These are phyloP conservation scores for Populus euphratica DNA, from an alignment of 345 rosid genomes.

Conservation along the genomic window DNA sequence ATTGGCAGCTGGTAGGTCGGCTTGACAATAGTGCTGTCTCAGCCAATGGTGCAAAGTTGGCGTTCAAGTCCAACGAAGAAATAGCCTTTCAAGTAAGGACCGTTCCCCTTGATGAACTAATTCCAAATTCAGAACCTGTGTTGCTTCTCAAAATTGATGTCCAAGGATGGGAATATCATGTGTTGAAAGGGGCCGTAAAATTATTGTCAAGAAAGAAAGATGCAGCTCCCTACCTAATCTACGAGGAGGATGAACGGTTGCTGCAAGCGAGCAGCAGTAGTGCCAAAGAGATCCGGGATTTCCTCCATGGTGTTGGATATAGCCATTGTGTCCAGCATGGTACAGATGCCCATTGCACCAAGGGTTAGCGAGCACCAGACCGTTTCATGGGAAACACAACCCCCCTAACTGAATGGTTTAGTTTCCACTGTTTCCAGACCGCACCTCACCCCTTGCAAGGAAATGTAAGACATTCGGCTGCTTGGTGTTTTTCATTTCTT, in stretches of 20 bases:
- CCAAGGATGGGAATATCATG: slow-evolving; percentile 98
- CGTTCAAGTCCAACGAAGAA: slow-evolving; percentile 94
- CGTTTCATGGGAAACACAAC: background rate
- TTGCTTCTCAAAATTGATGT: slow-evolving; percentile 82
- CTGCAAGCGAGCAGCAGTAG: slow-evolving; percentile 89
- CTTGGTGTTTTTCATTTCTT: background rate
- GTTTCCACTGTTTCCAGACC: background rate
- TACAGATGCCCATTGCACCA: slow-evolving; percentile 71
- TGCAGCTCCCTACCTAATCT: slow-evolving; percentile 84
- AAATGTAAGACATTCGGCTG: background rate
- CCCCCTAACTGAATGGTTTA: background rate
- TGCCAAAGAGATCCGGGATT: slow-evolving; percentile 68
- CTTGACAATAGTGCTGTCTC: slow-evolving; percentile 96
- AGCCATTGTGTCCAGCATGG: slow-evolving; percentile 64
- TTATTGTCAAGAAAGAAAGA: slow-evolving; percentile 62
- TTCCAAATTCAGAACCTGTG: slow-evolving; percentile 54
- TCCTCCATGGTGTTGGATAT: slow-evolving; percentile 68
- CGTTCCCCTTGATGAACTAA: slow-evolving; percentile 72
- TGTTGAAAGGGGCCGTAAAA: slow-evolving; percentile 75
- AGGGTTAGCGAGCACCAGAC: slow-evolving; percentile 13
- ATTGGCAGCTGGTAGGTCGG: slow-evolving; percentile 80
- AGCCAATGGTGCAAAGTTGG: slow-evolving; percentile 78
- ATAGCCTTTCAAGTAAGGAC: slow-evolving; percentile 79
- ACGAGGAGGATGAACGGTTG: slow-evolving; percentile 86
- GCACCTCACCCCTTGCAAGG: background rate